Evolutionary conservation across 1,284 basidiomycete species (phyloP).

Genomic region (Neonothopanus nambi): DNA sequence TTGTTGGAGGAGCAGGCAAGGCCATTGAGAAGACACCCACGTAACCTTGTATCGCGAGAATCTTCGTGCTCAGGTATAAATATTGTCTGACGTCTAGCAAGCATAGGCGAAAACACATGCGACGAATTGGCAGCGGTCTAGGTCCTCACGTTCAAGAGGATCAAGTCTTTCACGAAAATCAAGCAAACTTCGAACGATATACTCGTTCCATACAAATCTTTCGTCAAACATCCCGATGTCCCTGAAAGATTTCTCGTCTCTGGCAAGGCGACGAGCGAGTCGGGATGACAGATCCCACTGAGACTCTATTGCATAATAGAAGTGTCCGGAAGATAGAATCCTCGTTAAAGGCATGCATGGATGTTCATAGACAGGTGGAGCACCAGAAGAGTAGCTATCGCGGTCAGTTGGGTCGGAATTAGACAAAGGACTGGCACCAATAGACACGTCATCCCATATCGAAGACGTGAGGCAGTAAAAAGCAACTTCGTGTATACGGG

Average conservation of each 20-base stretch:
- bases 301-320: slow-evolving; percentile 86
- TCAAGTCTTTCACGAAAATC: slow-evolving; percentile 81
- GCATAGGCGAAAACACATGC: slow-evolving; percentile 45
- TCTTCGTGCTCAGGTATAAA: slow-evolving; percentile 33
- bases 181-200: slow-evolving; percentile 76
- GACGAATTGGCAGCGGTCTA: slow-evolving; percentile 80
- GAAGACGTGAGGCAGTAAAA: slow-evolving; percentile 75
- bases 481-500: slow-evolving; percentile 75
- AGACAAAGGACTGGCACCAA: slow-evolving; percentile 47
- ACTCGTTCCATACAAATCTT: slow-evolving; percentile 88
- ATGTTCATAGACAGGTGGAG: slow-evolving; percentile 72
- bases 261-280: slow-evolving; percentile 64
- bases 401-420: slow-evolving; percentile 57
- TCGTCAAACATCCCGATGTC: slow-evolving; percentile 75
- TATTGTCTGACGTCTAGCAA: slow-evolving; percentile 21
- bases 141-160: slow-evolving; percentile 61
- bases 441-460: slow-evolving; percentile 67
- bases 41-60: slow-evolving; percentile 94
- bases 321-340: slow-evolving; percentile 88
- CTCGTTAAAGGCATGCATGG: slow-evolving; percentile 90
- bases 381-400: slow-evolving; percentile 46
- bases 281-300: slow-evolving; percentile 90
- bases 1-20: slow-evolving; percentile 70
- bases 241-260: slow-evolving; percentile 45
- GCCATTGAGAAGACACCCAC: slow-evolving; percentile 74